These are phyloP conservation scores for Mucor indicus DNA, from an alignment of 371 early-diverging fungal genomes.

Conservation along the genomic window DNA sequence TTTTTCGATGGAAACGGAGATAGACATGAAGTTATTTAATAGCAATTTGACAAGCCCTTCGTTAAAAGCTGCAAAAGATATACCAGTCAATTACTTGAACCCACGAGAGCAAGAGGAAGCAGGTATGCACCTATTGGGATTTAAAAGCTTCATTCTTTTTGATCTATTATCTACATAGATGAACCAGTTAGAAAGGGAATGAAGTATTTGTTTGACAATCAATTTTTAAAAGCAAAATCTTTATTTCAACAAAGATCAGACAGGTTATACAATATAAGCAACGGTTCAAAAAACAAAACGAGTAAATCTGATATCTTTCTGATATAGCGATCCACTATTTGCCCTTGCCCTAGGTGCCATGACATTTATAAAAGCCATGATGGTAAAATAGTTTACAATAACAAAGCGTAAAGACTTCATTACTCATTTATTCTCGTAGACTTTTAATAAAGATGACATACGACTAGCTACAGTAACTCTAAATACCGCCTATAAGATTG, in stretches of 20 bases:
- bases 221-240: constrained; percentile 40
- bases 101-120: constrained; percentile 55
- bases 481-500: constrained; percentile 33
- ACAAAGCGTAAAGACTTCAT: too few relatives aligned
- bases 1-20: constrained; percentile 1
- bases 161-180: constrained; percentile 18
- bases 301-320: not conserved
- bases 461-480: constrained; percentile 39
- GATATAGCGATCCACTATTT: constrained; percentile 32
- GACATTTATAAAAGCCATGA: constrained; percentile 31
- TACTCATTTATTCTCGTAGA: constrained; percentile 18
- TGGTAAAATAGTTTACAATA: constrained; percentile 21
- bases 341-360: constrained; percentile 33
- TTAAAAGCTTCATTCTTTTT: not conserved
- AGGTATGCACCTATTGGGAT: constrained; percentile 23
- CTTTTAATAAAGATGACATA: constrained; percentile 47
- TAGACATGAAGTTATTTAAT: constrained; percentile 3
- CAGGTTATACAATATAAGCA: constrained; percentile 5
- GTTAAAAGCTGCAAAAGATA: constrained; percentile 17
- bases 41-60: not conserved
- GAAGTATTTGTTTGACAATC: constrained; percentile 42
- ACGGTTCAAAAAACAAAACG: not conserved
- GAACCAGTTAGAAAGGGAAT: constrained; percentile 40
- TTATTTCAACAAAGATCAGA: constrained; percentile 16
- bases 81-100: constrained; percentile 39